Evolutionary conservation across 495 filamentous ascomycete species (phyloP), one percentile per base, ranked within the genome.

Genomic region (Parmelia sp.): DNA sequence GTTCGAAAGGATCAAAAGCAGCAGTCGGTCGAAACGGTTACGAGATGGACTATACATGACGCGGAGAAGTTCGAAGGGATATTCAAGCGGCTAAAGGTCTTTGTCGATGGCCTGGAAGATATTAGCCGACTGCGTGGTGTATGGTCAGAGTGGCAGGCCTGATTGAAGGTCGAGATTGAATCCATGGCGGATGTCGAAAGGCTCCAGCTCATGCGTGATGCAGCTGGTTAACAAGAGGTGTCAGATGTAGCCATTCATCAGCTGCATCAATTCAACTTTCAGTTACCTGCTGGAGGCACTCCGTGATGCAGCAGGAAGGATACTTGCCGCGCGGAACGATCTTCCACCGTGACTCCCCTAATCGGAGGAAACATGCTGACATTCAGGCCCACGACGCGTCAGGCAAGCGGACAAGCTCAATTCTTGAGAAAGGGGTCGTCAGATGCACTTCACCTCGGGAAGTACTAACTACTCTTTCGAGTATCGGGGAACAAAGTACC

Each of bases 71-170:
- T 73, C 55, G 64, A 67, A 31, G 63, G 25, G 27, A 65, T 65
- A 19, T 39, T 73, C 55, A 58, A 68, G 9, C 58, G 53, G 17
- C 66, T 73, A 29, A 70, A 60, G 35, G 39, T 61, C 23, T 65
- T 71, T 29, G 47, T 73, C 5, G 71, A 73, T 57, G 71, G 68
- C 1, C 57, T 71, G 19, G 65, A 73, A 55, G 63, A 62, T 27
- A 58, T 73, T 39, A 65, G 65, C n/a, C 49, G 51, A 21, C 31
- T 60, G 15, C 60, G 70, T 11, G 68, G 69, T 1, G 58, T 71
- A 12, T 57, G 70, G 39, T 29, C 67, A n/a, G 47, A 61, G 12
- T 59, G 70, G 31, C 65, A 61, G 40, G 35, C 51, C 7, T 31
- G 57, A 23, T 57, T 68, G 35, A 55, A 56, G 31, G 12, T 15